Evolutionary conservation across 345 rosid genomes (phyloP), one percentile per base, ranked within the genome.

Genomic region (Bruguiera parviflora): DNA sequence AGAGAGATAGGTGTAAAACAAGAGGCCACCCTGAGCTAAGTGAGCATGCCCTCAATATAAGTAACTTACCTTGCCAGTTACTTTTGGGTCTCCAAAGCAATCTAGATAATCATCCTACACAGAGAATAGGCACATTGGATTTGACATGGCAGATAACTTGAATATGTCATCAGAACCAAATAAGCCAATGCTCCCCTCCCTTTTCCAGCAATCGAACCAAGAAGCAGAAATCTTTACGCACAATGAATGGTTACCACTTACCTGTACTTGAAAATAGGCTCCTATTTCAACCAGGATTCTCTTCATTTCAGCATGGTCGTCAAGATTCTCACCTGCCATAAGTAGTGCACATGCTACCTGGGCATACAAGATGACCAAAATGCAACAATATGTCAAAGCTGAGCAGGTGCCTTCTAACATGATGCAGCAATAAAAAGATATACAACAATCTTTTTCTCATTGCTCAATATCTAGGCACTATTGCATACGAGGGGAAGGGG

Each of bases 311-410:
- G 57, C 51, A 80, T 89, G 95, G 56, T 82, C 80, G 52, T 91
- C 89, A 56, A 88, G 77, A 78, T 84, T 79, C 73, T 91, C 91
- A 13, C 97, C 97, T 10, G 89, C 76, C 87, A 89, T 75, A 51
- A 89, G 70, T 80, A 91, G 80, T 66, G 91, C 95, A 71, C 97
- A 91, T 19, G 97, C 97, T 78, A 87, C 97, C 97, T 91, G 82
- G 62, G 57, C 46, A 25, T 24, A 60, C 37, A 66, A 22, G 35
- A 24, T 8, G 22, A 59, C 13, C 8, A 59, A 32, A 69, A 29
- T 37, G 37, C 22, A 3, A 43, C 49, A 13, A 43, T 43, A 13
- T 11, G 58, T 27, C 39, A 28, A 68, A 37, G n/a, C 52, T 13
- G 18, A 3, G 49, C 19, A 43, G 49, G 18, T 13, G 18, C 18